These are phyloP conservation scores for Stentor roeselii DNA, from an alignment of 73 alveolate species.

Conservation along the genomic window DNA sequence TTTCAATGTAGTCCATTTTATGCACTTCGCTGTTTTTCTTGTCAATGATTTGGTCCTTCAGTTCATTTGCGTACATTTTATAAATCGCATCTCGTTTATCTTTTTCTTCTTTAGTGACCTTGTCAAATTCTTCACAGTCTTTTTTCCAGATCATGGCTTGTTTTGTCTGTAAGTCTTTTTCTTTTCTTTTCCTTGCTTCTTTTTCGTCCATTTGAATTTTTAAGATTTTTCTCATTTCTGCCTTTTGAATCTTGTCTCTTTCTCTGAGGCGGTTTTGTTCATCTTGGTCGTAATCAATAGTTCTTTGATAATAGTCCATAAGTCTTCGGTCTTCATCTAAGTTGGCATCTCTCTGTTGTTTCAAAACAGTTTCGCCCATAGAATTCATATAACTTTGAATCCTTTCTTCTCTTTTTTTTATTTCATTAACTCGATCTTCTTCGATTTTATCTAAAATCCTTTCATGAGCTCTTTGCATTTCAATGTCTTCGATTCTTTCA, in stretches of 20 bases:
- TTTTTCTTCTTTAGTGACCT: conserved; percentile 5
- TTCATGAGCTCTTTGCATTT: not conserved
- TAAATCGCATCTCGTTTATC: not conserved
- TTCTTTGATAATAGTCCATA: not conserved
- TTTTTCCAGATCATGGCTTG: conserved; percentile 29
- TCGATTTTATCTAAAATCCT: conserved; percentile 23
- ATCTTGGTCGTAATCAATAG: conserved; percentile 15
- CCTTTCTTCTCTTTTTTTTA: conserved; percentile 18
- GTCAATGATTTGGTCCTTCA: conserved; percentile 10
- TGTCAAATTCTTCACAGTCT: not conserved
- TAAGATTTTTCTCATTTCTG: conserved; percentile 23
- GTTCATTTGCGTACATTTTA: not conserved
- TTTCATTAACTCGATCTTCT: conserved; percentile 18
- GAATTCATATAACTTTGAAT: not conserved
- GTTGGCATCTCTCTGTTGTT: not conserved
- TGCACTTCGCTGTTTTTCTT: conserved; percentile 8
- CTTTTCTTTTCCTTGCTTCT: conserved; percentile 11
- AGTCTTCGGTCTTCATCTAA: conserved; percentile 12
- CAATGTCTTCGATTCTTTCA: conserved; percentile 18
- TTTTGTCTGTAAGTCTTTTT: not conserved
- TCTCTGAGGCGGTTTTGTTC: conserved; percentile 23
- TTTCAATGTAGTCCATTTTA: conserved; percentile 21
- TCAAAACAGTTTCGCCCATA: not conserved
- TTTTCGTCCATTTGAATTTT: conserved; percentile 19
- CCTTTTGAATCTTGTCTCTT: conserved; percentile 11